Evolutionary conservation across 495 filamentous ascomycete species (phyloP), one percentile per base, ranked within the genome.

Genomic region (Collariella sp.): DNA sequence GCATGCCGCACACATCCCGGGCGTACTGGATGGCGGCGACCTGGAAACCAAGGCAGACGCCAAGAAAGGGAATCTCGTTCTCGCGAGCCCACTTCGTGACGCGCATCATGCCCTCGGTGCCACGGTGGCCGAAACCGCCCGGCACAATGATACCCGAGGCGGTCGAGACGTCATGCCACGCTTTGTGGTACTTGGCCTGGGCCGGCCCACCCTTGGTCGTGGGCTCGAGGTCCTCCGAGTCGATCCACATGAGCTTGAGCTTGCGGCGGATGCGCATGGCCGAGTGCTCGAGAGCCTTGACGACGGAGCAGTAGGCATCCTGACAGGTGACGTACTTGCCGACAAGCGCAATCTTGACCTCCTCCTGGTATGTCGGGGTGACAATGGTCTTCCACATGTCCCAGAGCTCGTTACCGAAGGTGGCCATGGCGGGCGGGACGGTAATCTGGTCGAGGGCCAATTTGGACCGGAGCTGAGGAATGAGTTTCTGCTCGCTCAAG

Each of bases 21-120:
- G 88, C 88, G 55, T 79, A 88, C 63, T 97, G 91, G 56, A 96
- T 86, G 15, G 96, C 90, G 16, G 93, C 91, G 35, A 96, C 74
- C 67, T 98, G 93, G 83, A 98, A 87, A 35, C 93, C 93, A 15
- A 98, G 80, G 68, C 93, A 98, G 52, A 98, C 86, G 49, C 93
- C 91, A 7, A 97, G 78, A 72, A 85, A 96, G 20, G 91, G 91
- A 4, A 76, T 78, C 38, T 85, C 83, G 55, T 88, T 83, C 43
- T 84, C 83, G 34, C 93, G 84, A 9, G 91, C 89, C 85, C 86
- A 95, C 41, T 82, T 82, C 29, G 85, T 83, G 2, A 85, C 88
- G 49, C 79, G 71, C 56, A 96, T 85, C 91, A 96, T 98, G 46
- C 93, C 93, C 55, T 86, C 81, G 0, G 82, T 88, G 38, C 87